phyloP scores from a whole-genome alignment of 192 early-diverging fungal genomes.

The Phlyctochytrium arcticum region DNA sequence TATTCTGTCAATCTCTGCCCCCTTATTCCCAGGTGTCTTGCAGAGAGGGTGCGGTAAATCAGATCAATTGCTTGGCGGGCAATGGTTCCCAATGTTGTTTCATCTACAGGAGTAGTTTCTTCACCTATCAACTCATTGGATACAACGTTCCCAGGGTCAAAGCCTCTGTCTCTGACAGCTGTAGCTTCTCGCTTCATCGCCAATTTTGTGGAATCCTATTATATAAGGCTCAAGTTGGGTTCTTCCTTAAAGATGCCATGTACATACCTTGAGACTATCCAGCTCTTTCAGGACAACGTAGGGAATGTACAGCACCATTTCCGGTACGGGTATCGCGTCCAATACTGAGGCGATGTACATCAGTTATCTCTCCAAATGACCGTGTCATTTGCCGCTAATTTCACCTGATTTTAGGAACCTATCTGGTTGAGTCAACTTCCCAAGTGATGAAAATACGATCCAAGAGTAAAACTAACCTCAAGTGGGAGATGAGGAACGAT shows the following conservation, averaged over 20 bases:
- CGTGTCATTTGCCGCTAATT: no score
- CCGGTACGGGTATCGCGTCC: background rate
- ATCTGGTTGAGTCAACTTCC: background rate
- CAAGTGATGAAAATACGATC: background rate
- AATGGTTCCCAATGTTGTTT: background rate
- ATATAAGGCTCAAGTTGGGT: no score
- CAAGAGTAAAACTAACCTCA: background rate
- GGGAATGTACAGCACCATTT: constrained; percentile 13
- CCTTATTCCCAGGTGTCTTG: background rate
- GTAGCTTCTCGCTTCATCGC: background rate
- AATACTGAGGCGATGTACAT: background rate
- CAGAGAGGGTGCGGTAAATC: background rate
- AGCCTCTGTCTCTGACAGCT: background rate
- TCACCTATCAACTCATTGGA: background rate
- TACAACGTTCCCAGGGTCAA: background rate
- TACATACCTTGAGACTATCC: constrained; percentile 17
- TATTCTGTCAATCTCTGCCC: constrained; percentile 13
- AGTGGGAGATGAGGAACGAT: constrained; percentile 18
- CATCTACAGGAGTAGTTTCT: background rate
- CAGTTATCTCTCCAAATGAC: no score
- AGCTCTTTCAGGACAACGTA: constrained; percentile 25
- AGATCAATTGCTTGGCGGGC: constrained; percentile 16
- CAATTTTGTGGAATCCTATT: no score
- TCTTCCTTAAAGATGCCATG: no score
- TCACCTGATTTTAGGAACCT: no score